A percentile compares a stretch with the other conserved stretches of the same genome.
These are phyloP conservation scores for Hyaloscypha bicolor DNA, from an alignment of 495 filamentous ascomycete genomes.

Conservation along the genomic window DNA sequence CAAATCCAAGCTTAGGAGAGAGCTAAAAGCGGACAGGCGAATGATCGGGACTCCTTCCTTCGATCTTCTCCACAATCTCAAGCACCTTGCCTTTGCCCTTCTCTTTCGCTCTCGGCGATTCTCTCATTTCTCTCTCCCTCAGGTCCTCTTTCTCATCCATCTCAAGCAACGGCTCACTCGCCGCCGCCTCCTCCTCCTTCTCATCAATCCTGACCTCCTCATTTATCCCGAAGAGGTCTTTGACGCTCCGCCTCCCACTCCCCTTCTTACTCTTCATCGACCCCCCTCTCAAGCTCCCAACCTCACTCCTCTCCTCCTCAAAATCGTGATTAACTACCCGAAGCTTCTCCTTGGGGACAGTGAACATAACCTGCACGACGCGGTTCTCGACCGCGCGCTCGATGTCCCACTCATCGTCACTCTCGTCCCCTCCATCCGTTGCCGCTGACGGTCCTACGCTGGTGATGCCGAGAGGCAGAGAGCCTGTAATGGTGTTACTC, in stretches of 20 bases:
- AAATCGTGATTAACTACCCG: constrained; percentile 74
- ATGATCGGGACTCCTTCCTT: constrained; percentile 18
- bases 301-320: constrained; percentile 25
- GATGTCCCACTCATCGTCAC: constrained; percentile 85
- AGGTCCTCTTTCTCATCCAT: background rate
- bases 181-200: background rate
- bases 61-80: constrained; percentile 31
- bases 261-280: constrained; percentile 22
- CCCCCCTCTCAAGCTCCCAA: constrained; percentile 15
- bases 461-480: background rate
- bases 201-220: background rate
- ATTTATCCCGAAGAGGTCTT: background rate
- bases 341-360: constrained; percentile 80
- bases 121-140: background rate
- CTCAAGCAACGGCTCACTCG: background rate
- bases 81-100: constrained; percentile 21
- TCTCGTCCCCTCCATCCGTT: constrained; percentile 28
- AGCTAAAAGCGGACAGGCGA: background rate
- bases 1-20: background rate
- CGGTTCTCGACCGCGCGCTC: constrained; percentile 78
- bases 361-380: constrained; percentile 92
- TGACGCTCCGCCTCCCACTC: constrained; percentile 14
- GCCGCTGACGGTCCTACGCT: background rate
- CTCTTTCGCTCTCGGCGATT: background rate
- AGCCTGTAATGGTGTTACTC: constrained; percentile 30